Evolutionary conservation across 208 protist genomes (phyloP), one percentile per base, ranked within the genome.

Genomic region (Leishmania aethiopica): DNA sequence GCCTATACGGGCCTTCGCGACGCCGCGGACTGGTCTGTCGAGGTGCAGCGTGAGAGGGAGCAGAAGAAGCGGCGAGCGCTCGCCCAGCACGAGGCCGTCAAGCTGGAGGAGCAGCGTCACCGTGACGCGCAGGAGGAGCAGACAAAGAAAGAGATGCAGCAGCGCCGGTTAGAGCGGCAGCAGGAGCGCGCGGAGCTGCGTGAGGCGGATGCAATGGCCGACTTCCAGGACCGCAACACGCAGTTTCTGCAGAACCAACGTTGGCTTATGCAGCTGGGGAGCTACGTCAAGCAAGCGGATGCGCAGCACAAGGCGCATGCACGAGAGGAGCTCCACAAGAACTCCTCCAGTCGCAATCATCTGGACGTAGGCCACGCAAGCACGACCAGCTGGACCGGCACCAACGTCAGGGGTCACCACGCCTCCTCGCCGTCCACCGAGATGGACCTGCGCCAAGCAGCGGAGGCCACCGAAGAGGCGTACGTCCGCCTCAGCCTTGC

Each of bases 401-500:
- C 32, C 72, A n/a, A 57, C 40, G 11, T 13, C 74, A 11, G 13
- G n/a, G 40, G 69, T 45, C n/a, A 55, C 11, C 77, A 42, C 45
- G 17, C 37, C 40, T 42, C 47, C 40, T 17, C 45, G 45, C 72
- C 60, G 7, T 71, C 82, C 62, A 85, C 51, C 10, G 77, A 85
- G 60, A 71, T n/a, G 0, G 62, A 66, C 40, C 60, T 85, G 82
- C 82, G 82, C 57, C 25, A 78, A 22, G 62, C 70, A 19, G 82
- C 82, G n/a, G 32, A 67, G 53, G 45, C 15, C 59, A 85, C 77
- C 37, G 82, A 85, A 62, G 82, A 80, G 42, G 72, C 77, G 35
- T 85, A 85, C 72, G 77, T 85, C 69, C 82, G 74, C 69, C 77
- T 85, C 37, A 85, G 82, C 25, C 77, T 85, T 15, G 70, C 77